Evolutionary conservation across 2,329 filamentous ascomycete species (phyloP).

Genomic region (Penicillium corylophilum): DNA sequence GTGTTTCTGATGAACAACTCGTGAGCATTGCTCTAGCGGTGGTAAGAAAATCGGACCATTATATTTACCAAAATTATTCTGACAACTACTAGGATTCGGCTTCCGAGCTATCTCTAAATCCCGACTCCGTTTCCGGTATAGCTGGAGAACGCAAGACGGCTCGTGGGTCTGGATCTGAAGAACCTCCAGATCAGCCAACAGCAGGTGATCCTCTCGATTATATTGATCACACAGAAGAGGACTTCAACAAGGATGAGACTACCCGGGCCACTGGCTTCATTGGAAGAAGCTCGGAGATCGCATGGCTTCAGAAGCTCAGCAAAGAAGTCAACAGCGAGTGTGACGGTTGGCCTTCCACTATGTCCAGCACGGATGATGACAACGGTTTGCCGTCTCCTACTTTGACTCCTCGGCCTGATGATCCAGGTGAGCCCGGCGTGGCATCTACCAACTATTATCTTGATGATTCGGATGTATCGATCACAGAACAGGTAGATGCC

Average conservation of each 20-base stretch:
- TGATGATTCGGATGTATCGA: conserved; percentile 42
- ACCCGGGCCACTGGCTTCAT: conserved; percentile 44
- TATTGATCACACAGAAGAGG: conserved; percentile 44
- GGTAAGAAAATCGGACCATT: conserved; percentile 22
- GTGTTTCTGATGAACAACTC: conserved; percentile 37
- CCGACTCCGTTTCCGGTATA: conserved; percentile 13
- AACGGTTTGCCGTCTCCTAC: conserved; percentile 30
- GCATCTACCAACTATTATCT: conserved; percentile 40
- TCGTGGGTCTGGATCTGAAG: conserved; percentile 21
- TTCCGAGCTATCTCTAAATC: conserved; percentile 22
- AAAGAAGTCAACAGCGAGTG: conserved; percentile 32
- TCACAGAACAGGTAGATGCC: conserved; percentile 34
- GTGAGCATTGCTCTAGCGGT: conserved; percentile 34
- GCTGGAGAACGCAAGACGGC: conserved; percentile 20
- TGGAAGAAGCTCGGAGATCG: conserved; percentile 47
- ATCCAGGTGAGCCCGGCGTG: conserved; percentile 24
- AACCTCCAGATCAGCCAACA: conserved; percentile 21
- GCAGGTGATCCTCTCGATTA: conserved; percentile 37
- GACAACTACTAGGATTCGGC: conserved; percentile 24
- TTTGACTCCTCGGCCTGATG: conserved; percentile 25
- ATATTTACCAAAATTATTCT: conserved; percentile 9
- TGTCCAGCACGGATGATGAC: conserved; percentile 17
- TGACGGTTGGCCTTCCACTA: conserved; percentile 18
- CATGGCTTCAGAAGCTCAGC: conserved; percentile 43
- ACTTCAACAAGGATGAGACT: conserved; percentile 41